phyloP scores from a whole-genome alignment of 805 yeast genomes.

The Metschnikowia kofuensis region DNA sequence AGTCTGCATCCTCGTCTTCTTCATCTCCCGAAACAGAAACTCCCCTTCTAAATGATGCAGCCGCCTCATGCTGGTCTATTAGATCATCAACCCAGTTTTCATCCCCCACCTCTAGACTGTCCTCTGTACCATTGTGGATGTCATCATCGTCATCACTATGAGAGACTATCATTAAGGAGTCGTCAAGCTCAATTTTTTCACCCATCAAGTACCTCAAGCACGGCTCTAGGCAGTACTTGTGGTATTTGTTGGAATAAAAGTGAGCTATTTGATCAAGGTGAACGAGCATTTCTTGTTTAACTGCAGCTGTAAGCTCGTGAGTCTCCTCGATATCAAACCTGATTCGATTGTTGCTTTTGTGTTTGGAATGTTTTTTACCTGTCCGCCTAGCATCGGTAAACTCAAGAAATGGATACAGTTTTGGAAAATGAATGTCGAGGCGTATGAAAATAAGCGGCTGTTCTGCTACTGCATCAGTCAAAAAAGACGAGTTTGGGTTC shows the following conservation, averaged over 20 bases:
- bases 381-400: conserved; percentile 31
- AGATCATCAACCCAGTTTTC: conserved; percentile 45
- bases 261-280: conserved; percentile 54
- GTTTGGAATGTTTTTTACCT: conserved; percentile 4
- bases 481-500: not conserved
- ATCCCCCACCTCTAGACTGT: conserved; percentile 32
- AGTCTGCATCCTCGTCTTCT: conserved; percentile 23
- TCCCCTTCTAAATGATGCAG: conserved; percentile 16
- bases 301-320: conserved; percentile 54
- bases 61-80: conserved; percentile 35
- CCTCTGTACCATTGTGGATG: conserved; percentile 18
- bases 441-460: conserved; percentile 57
- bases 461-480: not conserved
- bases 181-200: conserved; percentile 55
- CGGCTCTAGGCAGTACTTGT: conserved; percentile 74
- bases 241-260: conserved; percentile 51
- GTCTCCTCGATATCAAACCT: conserved; percentile 73
- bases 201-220: conserved; percentile 78
- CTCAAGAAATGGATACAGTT: conserved; percentile 61
- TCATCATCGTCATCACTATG: conserved; percentile 23
- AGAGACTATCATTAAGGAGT: conserved; percentile 25
- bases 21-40: conserved; percentile 25
- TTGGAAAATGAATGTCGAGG: conserved; percentile 67
- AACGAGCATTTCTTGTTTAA: conserved; percentile 48
- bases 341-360: conserved; percentile 22